Conservation (phyloP, 352 stramenopile species). For the Phytopythium aichiense region DNA sequence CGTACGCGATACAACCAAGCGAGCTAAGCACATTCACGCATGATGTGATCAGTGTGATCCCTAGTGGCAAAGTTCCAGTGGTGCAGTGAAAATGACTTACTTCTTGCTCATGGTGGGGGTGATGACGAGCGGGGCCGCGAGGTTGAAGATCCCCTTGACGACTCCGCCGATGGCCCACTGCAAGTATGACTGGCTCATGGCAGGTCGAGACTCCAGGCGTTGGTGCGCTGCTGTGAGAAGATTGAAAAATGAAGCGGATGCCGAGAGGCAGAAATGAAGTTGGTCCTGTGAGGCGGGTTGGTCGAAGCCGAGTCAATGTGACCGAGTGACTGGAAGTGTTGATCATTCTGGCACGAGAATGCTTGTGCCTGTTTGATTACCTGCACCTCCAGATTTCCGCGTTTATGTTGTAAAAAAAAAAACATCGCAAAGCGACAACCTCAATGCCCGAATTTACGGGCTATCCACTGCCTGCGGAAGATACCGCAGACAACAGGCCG, state of each 20-base stretch:
- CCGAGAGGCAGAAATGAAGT: background rate
- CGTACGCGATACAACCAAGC: conserved; percentile 33
- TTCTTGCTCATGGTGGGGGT: conserved; percentile 1
- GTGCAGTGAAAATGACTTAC: background rate
- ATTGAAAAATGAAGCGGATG: background rate
- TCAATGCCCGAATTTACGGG: too few species aligned
- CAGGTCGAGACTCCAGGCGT: background rate
- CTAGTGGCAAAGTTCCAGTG: background rate
- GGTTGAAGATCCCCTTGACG: conserved; percentile 1
- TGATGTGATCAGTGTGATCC: background rate
- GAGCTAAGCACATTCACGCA: conserved; percentile 12
- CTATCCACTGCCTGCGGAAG: too few species aligned
- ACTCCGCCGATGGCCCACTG: background rate
- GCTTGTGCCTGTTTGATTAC: too few species aligned
- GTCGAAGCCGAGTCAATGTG: too few species aligned
- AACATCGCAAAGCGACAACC: too few species aligned
- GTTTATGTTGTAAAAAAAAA: too few species aligned
- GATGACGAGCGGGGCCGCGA: background rate
- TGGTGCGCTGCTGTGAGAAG: background rate
- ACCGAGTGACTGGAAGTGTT: too few species aligned
- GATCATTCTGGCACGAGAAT: too few species aligned
- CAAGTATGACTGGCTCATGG: background rate
- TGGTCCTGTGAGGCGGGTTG: background rate
- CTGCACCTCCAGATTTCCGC: too few species aligned
- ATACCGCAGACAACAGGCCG: too few species aligned